Evolutionary conservation across 176 grass and related monocot species (phyloP).

Genomic region (Tuctoria greenei): DNA sequence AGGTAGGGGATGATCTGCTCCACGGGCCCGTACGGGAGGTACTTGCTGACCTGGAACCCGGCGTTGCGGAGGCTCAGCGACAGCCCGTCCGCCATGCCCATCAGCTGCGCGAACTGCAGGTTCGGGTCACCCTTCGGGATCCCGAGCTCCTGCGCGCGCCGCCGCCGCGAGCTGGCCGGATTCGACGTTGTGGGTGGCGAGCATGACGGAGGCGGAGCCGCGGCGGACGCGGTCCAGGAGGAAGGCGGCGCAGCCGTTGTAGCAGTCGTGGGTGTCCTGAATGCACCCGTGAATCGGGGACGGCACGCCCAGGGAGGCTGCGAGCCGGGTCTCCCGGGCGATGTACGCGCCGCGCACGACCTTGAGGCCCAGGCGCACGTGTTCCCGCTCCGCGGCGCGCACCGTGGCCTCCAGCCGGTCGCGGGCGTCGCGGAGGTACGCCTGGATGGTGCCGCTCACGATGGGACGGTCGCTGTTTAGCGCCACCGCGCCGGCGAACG

Average conservation of each 20-base stretch:
- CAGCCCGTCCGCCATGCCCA: conserved; percentile 95
- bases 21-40: conserved; percentile 90
- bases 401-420: conserved; percentile 62
- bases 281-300: conserved; percentile 74
- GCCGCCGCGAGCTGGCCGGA: conserved; percentile 63
- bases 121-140: conserved; percentile 54
- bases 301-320: conserved; percentile 54
- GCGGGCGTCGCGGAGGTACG: conserved; percentile 76
- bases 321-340: conserved; percentile 56
- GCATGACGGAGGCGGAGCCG: conserved; percentile 51
- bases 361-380: conserved; percentile 69
- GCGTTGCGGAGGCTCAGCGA: conserved; percentile 78
- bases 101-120: conserved; percentile 92
- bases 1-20: conserved; percentile 93
- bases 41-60: conserved; percentile 87
- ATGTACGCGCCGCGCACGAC: conserved; percentile 89
- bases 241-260: conserved; percentile 76
- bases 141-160: conserved; percentile 63
- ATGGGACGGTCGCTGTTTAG: conserved; percentile 56
- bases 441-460: conserved; percentile 76
- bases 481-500: conserved; percentile 47
- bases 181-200: conserved; percentile 84
- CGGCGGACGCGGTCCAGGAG: conserved; percentile 71
- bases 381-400: conserved; percentile 39
- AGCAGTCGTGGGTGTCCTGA: conserved; percentile 82